phyloP scores from a whole-genome alignment of 1,139 yeast genomes.

The Eremothecium gossypii region DNA sequence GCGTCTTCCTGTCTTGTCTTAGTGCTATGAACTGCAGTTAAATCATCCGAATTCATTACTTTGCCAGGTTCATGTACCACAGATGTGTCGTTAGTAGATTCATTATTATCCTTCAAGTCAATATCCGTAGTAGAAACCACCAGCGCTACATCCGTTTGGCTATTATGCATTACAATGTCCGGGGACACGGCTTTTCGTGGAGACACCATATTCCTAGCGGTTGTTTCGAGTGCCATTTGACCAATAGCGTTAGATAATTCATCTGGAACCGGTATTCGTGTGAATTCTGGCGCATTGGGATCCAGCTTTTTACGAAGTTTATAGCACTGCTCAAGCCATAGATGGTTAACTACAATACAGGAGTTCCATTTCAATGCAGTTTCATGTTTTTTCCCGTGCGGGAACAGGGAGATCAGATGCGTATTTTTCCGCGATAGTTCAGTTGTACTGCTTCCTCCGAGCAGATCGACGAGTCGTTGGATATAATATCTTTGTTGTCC shows the following conservation, averaged over 20 bases:
- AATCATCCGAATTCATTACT: no score
- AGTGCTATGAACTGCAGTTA: no score
- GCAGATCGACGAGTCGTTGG: slow-evolving; percentile 48
- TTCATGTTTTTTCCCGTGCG: slow-evolving; percentile 63
- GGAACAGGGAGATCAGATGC: slow-evolving; percentile 59
- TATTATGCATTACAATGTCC: no score
- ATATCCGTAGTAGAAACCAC: no score
- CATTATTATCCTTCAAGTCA: no score
- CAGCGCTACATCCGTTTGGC: no score
- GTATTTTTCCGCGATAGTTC: slow-evolving; percentile 61
- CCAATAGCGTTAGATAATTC: slow-evolving; percentile 12
- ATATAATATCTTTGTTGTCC: slow-evolving; percentile 77
- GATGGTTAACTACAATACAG: slow-evolving; percentile 57
- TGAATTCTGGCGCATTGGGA: slow-evolving; percentile 9
- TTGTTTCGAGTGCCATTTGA: slow-evolving; percentile 7
- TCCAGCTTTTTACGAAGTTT: slow-evolving; percentile 12
- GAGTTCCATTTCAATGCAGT: slow-evolving; percentile 58
- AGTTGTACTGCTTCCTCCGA: slow-evolving; percentile 75
- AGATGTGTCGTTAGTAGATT: no score
- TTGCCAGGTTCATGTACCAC: no score
- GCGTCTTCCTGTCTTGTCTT: no score
- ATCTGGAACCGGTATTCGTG: slow-evolving; percentile 11
- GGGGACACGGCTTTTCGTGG: no score
- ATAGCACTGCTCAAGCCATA: slow-evolving; percentile 76
- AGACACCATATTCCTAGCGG: no score